Evolutionary conservation across 2,329 filamentous ascomycete species (phyloP).

Genomic region (Hymenotorrendiella dingleyae): DNA sequence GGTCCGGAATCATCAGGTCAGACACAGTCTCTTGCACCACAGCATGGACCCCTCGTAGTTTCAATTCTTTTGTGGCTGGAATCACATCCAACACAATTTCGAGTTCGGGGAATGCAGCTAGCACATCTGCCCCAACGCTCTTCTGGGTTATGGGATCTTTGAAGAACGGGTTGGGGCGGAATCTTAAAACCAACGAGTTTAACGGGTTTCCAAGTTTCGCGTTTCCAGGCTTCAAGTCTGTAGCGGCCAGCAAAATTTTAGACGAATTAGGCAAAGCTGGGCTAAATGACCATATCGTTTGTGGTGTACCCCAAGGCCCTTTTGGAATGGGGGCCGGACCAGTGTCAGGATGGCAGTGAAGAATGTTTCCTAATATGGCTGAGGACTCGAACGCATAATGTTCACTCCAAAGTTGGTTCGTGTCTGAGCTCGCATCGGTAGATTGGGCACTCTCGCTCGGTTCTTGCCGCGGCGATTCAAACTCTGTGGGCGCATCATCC

Average conservation of each 20-base stretch:
- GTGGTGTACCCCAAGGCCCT: neutral
- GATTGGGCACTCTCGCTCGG: no score
- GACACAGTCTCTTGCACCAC: conserved; percentile 16
- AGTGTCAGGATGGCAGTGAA: conserved; percentile 12
- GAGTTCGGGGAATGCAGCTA: conserved; percentile 25
- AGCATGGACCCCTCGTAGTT: conserved; percentile 19
- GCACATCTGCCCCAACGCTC: conserved; percentile 14
- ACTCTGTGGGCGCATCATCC: no score
- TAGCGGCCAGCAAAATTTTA: conserved; percentile 13
- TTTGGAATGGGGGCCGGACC: neutral
- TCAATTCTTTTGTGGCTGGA: conserved; percentile 6
- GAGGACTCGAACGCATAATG: conserved; percentile 19
- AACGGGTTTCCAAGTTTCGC: neutral
- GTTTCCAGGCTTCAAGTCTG: conserved; percentile 4
- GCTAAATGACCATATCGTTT: conserved; percentile 17
- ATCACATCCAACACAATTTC: conserved; percentile 25
- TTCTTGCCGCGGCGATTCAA: no score
- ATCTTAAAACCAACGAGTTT: conserved; percentile 19
- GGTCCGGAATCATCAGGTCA: conserved; percentile 30
- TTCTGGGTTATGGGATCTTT: neutral
- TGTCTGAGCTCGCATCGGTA: neutral
- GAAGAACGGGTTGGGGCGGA: conserved; percentile 27
- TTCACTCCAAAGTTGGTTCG: conserved; percentile 8
- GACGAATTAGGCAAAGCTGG: conserved; percentile 22
- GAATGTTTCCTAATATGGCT: conserved; percentile 20